Evolutionary conservation across 352 stramenopile species (phyloP).

Genomic region (Globisporangium abappressorium): DNA sequence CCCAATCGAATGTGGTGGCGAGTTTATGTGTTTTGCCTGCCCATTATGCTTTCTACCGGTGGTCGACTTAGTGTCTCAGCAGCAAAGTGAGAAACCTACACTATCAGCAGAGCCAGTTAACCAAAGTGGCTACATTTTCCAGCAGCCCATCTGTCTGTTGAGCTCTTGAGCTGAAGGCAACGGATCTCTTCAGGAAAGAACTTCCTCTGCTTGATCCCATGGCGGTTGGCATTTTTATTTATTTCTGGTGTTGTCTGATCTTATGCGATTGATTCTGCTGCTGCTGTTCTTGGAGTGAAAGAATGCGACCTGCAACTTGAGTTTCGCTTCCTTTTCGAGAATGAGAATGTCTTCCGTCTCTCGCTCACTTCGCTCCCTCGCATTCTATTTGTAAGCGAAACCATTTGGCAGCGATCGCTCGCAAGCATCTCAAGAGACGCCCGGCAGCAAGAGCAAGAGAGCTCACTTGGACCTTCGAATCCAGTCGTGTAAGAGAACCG

Average conservation of each 20-base stretch:
- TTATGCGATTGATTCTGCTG: not conserved
- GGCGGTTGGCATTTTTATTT: not conserved
- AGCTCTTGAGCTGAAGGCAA: not conserved
- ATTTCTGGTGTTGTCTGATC: not conserved
- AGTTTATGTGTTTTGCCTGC: not conserved
- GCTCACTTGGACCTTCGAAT: not conserved
- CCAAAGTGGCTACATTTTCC: not conserved
- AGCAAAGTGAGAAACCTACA: slow-evolving; percentile 1
- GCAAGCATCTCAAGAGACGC: not conserved
- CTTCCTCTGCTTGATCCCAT: not conserved
- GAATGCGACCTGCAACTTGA: slow-evolving; percentile 4
- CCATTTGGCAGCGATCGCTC: not conserved
- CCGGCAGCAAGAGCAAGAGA: not conserved
- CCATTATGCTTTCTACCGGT: not conserved
- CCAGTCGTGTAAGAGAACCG: slow-evolving; percentile 5
- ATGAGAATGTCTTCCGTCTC: not conserved
- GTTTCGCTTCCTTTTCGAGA: slow-evolving; percentile 3
- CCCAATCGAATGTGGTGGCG: not conserved
- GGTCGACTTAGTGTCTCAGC: not conserved
- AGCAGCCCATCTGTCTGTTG: not conserved
- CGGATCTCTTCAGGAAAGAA: not conserved
- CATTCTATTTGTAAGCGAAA: slow-evolving; percentile 5
- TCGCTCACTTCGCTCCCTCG: not conserved
- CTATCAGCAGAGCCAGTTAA: not conserved
- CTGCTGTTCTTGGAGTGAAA: not conserved